phyloP scores from a whole-genome alignment of 768 basidiomycete genomes.

The Sarcodon aspratus region DNA sequence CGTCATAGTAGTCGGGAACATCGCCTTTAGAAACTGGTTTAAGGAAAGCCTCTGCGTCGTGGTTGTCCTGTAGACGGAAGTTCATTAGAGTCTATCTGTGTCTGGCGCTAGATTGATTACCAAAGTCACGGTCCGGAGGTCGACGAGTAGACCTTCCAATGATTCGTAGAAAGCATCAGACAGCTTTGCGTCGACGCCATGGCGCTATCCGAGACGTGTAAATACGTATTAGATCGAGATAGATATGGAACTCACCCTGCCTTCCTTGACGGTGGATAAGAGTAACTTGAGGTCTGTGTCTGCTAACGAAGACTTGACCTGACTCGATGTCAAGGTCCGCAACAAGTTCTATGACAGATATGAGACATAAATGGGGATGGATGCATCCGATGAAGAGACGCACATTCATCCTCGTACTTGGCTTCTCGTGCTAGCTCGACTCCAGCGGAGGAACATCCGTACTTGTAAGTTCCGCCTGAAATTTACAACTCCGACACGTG shows the following conservation, averaged over 20 bases:
- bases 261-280: slow-evolving; percentile 77
- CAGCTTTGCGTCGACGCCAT: slow-evolving; percentile 52
- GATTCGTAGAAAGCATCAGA: slow-evolving; percentile 91
- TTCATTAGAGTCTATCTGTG: slow-evolving; percentile 7
- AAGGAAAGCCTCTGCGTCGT: slow-evolving; percentile 86
- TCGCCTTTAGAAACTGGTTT: slow-evolving; percentile 87
- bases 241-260: slow-evolving; percentile 49
- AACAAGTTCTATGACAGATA: slow-evolving; percentile 62
- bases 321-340: slow-evolving; percentile 73
- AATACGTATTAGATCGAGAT: slow-evolving; percentile 13
- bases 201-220: slow-evolving; percentile 19
- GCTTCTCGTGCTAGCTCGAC: no score
- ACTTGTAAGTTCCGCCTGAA: no score
- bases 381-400: neutral
- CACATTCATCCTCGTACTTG: neutral
- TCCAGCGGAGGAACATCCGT: no score
- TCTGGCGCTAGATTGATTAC: slow-evolving; percentile 16
- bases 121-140: slow-evolving; percentile 71
- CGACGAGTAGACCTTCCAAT: slow-evolving; percentile 76
- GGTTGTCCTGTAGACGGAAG: slow-evolving; percentile 48
- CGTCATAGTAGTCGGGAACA: slow-evolving; percentile 87
- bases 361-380: neutral
- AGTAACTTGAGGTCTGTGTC: slow-evolving; percentile 73
- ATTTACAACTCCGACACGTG: no score
- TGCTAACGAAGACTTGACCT: slow-evolving; percentile 45